Conservation (phyloP, 441 rosid species). For the Adansonia madagascariensis region DNA sequence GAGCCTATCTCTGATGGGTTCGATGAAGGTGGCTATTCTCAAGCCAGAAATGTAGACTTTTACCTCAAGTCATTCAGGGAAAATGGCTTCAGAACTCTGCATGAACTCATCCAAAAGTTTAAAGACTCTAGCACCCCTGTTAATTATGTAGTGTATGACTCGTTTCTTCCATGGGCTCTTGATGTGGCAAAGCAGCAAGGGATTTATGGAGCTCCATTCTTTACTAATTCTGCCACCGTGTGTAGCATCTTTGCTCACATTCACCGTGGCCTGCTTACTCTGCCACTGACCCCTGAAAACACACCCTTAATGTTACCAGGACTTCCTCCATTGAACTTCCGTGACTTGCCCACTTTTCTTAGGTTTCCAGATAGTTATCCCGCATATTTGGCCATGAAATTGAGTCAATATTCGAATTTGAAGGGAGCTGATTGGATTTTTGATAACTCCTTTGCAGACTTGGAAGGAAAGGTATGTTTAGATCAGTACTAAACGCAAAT, state of each 20-base stretch:
- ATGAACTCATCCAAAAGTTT: conserved; percentile 44
- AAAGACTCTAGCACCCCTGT: conserved; percentile 41
- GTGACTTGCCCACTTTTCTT: conserved; percentile 60
- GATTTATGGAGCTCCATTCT: conserved; percentile 59
- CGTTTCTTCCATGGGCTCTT: conserved; percentile 79
- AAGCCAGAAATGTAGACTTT: conserved; percentile 41
- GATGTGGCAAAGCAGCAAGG: conserved; percentile 66
- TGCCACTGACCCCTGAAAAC: conserved; percentile 45
- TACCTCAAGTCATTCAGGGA: conserved; percentile 48
- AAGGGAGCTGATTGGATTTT: conserved; percentile 63
- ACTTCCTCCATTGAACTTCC: conserved; percentile 49
- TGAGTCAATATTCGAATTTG: conserved; percentile 54
- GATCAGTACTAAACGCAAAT: neutral
- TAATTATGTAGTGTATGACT: conserved; percentile 62
- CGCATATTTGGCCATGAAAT: conserved; percentile 56
- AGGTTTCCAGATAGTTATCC: conserved; percentile 47
- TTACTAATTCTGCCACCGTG: conserved; percentile 63
- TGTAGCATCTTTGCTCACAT: conserved; percentile 45
- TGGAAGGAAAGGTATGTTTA: conserved; percentile 54
- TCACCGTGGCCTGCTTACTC: conserved; percentile 38
- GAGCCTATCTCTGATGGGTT: conserved; percentile 78
- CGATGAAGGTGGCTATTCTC: conserved; percentile 49
- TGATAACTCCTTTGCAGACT: conserved; percentile 54
- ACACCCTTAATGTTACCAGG: conserved; percentile 48
- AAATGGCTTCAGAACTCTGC: conserved; percentile 55